Conservation (phyloP, 2,329 filamentous ascomycete species). For the Chaetomium sp. region DNA sequence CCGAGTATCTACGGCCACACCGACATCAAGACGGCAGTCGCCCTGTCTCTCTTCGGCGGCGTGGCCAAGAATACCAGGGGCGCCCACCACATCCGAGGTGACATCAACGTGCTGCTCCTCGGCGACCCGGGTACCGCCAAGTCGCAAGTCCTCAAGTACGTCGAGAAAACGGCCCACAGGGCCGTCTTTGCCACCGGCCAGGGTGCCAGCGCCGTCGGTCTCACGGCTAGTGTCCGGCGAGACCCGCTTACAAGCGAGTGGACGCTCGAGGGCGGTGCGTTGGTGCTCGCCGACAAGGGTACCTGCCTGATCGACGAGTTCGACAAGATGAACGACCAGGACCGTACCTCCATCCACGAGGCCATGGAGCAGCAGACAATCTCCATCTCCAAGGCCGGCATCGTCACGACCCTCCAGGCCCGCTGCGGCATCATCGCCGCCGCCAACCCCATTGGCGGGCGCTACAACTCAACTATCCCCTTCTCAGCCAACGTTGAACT, state of each 20-base stretch:
- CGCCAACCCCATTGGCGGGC: constrained; percentile 92
- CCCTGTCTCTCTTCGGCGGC: constrained; percentile 90
- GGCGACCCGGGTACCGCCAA: constrained; percentile 98
- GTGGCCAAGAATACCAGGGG: constrained; percentile 90
- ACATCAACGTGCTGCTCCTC: constrained; percentile 95
- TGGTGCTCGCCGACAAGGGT: constrained; percentile 92
- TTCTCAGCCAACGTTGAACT: constrained; percentile 96
- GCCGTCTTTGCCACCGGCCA: constrained; percentile 98
- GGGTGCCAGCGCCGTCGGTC: constrained; percentile 93
- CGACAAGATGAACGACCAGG: constrained; percentile 99
- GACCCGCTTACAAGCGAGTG: constrained; percentile 96
- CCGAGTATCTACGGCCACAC: constrained; percentile 96
- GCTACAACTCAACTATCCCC: constrained; percentile 94
- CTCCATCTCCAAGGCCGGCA: constrained; percentile 97
- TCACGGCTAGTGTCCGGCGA: constrained; percentile 92
- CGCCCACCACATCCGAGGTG: constrained; percentile 86
- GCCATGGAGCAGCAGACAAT: constrained; percentile 99
- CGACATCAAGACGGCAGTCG: constrained; percentile 96
- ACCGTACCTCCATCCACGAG: constrained; percentile 97
- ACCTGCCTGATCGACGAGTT: constrained; percentile 98
- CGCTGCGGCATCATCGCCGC: constrained; percentile 95
- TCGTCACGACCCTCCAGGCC: constrained; percentile 94
- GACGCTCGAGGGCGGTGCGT: constrained; percentile 93
- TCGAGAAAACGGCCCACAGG: constrained; percentile 94
- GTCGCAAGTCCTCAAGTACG: constrained; percentile 95